Conservation (phyloP, 2,329 filamentous ascomycete species). For the Daldinia sp. region DNA sequence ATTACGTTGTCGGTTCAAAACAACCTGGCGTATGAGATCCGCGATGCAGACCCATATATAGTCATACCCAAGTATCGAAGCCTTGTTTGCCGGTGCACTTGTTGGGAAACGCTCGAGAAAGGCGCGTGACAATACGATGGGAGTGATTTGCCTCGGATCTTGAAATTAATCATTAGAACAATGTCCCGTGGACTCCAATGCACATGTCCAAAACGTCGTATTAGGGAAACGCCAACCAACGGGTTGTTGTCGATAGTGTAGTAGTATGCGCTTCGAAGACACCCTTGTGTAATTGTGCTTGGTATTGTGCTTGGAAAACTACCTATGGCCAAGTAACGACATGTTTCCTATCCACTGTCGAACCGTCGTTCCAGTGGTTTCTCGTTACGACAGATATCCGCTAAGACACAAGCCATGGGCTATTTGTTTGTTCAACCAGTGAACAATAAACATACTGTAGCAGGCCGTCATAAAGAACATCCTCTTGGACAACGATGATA, state of each 20-base stretch:
- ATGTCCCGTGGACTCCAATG: slow-evolving; percentile 12
- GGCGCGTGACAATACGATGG: slow-evolving; percentile 31
- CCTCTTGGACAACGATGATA: slow-evolving; percentile 26
- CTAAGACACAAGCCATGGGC: slow-evolving; percentile 30
- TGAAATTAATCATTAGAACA: slow-evolving; percentile 13
- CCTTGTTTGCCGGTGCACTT: slow-evolving; percentile 22
- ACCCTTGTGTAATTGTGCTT: slow-evolving; percentile 20
- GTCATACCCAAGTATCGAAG: slow-evolving; percentile 39
- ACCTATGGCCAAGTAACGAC: slow-evolving; percentile 33
- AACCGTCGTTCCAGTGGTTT: slow-evolving; percentile 20
- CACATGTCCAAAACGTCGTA: slow-evolving; percentile 14
- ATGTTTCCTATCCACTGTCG: slow-evolving; percentile 22
- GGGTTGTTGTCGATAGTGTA: slow-evolving; percentile 5
- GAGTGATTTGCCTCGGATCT: slow-evolving; percentile 13
- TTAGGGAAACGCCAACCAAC: background rate
- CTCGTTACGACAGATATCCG: slow-evolving; percentile 31
- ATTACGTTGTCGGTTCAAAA: slow-evolving; percentile 28
- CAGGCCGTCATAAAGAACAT: slow-evolving; percentile 16
- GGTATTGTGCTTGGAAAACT: slow-evolving; percentile 28
- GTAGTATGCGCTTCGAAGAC: slow-evolving; percentile 17
- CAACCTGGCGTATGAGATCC: slow-evolving; percentile 31
- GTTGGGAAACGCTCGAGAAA: slow-evolving; percentile 31
- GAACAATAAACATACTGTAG: slow-evolving; percentile 38
- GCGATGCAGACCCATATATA: slow-evolving; percentile 28
- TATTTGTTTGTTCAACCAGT: slow-evolving; percentile 42